Conservation (phyloP, 345 rosid genomes). For the Syzygium aqueum region DNA sequence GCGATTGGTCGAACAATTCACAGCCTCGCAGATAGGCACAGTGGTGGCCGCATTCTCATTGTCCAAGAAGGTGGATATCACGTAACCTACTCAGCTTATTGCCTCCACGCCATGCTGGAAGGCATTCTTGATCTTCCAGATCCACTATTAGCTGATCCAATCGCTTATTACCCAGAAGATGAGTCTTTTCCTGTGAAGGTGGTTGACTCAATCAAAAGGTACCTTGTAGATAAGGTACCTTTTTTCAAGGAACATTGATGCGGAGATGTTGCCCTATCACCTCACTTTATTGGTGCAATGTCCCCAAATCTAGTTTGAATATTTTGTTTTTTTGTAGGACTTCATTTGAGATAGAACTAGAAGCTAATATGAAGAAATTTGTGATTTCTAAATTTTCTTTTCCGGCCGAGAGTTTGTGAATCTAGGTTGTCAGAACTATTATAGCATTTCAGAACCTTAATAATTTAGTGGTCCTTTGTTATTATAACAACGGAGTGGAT, state of each 20-base stretch:
- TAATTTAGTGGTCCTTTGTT: background rate
- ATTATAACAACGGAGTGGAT: background rate
- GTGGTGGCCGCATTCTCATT: constrained; percentile 56
- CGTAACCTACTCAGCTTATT: constrained; percentile 80
- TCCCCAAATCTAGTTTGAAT: background rate
- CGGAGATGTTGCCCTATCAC: background rate
- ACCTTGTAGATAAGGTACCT: constrained; percentile 32
- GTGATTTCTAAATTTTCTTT: background rate
- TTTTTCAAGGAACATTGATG: constrained; percentile 32
- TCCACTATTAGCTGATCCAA: constrained; percentile 45
- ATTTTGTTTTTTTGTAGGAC: background rate
- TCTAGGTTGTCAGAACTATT: background rate
- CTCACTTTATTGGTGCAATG: background rate
- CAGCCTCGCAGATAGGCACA: constrained; percentile 34
- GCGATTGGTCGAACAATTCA: constrained; percentile 45
- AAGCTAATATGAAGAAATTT: background rate
- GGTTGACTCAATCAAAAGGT: constrained; percentile 39
- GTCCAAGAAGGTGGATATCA: constrained; percentile 96
- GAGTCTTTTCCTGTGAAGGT: constrained; percentile 44
- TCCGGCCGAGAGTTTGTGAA: background rate
- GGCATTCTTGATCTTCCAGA: constrained; percentile 59
- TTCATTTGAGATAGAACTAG: background rate
- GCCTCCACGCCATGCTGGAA: constrained; percentile 82
- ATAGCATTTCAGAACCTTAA: background rate
- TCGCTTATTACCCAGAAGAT: constrained; percentile 73